Percentiles rank a stretch among this genome's conserved stretches.
Evolutionary conservation across 2,329 filamentous ascomycete species (phyloP).

Genomic region (Pseudocercospora eumusae): DNA sequence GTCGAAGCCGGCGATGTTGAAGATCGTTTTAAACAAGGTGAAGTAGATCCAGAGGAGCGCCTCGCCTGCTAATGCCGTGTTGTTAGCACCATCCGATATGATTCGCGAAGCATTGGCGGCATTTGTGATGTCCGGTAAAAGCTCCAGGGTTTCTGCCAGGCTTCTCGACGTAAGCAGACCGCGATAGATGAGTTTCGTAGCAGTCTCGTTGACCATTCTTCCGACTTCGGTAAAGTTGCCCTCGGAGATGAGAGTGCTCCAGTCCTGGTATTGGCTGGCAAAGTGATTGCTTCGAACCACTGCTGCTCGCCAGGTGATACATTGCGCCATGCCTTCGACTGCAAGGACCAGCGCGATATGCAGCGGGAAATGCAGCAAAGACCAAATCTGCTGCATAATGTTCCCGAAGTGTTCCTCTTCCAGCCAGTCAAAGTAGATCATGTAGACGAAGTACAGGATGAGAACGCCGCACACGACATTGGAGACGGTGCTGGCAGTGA

Average conservation of each 20-base stretch:
- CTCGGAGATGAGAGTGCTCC: neutral
- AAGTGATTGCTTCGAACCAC: constrained; percentile 21
- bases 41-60: constrained; percentile 19
- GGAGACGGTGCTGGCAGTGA: constrained; percentile 34
- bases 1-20: constrained; percentile 23
- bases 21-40: constrained; percentile 22
- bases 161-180: constrained; percentile 17
- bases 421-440: constrained; percentile 32
- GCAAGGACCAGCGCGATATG: constrained; percentile 28
- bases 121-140: constrained; percentile 16
- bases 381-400: constrained; percentile 32
- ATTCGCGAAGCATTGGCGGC: constrained; percentile 16
- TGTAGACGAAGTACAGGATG: constrained; percentile 39
- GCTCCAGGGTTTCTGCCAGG: constrained; percentile 15
- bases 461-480: constrained; percentile 40
- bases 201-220: constrained; percentile 16
- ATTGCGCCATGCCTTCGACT: constrained; percentile 35
- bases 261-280: constrained; percentile 7
- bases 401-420: constrained; percentile 30
- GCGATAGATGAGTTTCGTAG: constrained; percentile 18
- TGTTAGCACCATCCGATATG: constrained; percentile 8
- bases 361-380: constrained; percentile 32
- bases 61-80: constrained; percentile 9
- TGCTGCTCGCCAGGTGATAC: constrained; percentile 39
- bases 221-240: constrained; percentile 14